Evolutionary conservation across 345 rosid genomes (phyloP).

Genomic region (Streptanthus diversifolius): DNA sequence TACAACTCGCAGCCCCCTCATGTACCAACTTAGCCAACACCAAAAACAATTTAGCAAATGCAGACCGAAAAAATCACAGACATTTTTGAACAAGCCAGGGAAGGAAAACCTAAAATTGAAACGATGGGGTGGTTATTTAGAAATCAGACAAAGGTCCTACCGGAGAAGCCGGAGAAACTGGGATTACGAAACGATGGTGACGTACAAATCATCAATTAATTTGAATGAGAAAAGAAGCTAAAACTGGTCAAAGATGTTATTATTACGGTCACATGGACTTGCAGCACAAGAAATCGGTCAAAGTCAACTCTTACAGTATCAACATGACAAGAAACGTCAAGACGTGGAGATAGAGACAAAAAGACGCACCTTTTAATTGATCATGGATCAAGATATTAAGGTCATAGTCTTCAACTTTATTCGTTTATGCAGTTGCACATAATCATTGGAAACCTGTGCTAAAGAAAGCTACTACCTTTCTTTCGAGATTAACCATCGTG

Average conservation of each 20-base stretch:
- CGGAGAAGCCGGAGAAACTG: not conserved
- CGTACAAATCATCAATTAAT: not conserved
- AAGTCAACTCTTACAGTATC: not conserved
- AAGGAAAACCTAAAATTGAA: too few species aligned
- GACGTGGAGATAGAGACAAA: not conserved
- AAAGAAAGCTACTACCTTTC: too few species aligned
- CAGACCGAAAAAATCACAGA: not conserved
- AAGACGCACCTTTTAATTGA: not conserved
- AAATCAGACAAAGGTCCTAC: too few species aligned
- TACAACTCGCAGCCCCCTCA: too few species aligned
- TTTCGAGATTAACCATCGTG: too few species aligned
- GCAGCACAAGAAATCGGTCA: slow-evolving; percentile 11
- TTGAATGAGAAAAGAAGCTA: not conserved
- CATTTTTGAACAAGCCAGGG: not conserved
- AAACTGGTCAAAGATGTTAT: slow-evolving; percentile 2
- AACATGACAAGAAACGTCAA: not conserved
- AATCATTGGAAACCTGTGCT: too few species aligned
- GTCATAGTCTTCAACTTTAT: not conserved
- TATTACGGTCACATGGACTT: slow-evolving; percentile 4
- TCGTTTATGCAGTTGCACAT: not conserved
- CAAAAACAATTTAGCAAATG: not conserved
- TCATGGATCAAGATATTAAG: not conserved
- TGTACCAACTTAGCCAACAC: not conserved
- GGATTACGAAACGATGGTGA: not conserved
- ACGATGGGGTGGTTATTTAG: too few species aligned